Evolutionary conservation across 2,329 filamentous ascomycete species (phyloP).

Genomic region (Xylariaceae sp.): DNA sequence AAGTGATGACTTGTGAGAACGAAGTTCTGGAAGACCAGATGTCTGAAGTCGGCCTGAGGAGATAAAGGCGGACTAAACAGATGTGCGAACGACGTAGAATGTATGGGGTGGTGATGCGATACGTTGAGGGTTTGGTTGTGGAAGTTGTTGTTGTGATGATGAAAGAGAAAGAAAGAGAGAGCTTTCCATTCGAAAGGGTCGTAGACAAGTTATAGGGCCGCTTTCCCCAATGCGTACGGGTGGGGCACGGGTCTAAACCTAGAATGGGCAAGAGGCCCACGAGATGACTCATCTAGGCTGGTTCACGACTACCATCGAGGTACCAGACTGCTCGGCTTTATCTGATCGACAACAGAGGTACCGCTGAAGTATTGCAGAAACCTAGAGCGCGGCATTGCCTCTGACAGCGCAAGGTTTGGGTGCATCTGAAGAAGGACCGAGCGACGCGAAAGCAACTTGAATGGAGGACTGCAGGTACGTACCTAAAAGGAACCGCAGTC

Average conservation of each 20-base stretch:
- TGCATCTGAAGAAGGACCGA: neutral
- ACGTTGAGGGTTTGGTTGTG: constrained; percentile 2
- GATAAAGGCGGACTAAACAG: neutral
- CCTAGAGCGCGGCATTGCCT: too few species aligned
- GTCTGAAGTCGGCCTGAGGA: neutral
- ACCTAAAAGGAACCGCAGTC: too few species aligned
- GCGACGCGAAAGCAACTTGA: too few species aligned
- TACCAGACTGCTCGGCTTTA: too few species aligned
- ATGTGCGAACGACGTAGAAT: neutral
- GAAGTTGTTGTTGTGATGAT: constrained; percentile 1
- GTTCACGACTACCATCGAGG: too few species aligned
- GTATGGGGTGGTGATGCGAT: neutral
- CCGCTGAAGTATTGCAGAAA: too few species aligned
- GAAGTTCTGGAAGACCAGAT: constrained; percentile 5
- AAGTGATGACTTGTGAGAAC: constrained; percentile 1
- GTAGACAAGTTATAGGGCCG: neutral
- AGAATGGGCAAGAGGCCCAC: neutral
- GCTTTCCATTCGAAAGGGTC: constrained; percentile 4
- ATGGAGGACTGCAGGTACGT: too few species aligned
- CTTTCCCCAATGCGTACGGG: neutral
- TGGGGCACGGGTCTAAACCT: neutral
- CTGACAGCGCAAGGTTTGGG: neutral
- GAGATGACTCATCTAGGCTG: too few species aligned
- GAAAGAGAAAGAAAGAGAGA: constrained; percentile 9
- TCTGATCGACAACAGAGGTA: too few species aligned